phyloP scores from a whole-genome alignment of 1,139 yeast genomes.

The Nakaseomyces nivariensis region DNA sequence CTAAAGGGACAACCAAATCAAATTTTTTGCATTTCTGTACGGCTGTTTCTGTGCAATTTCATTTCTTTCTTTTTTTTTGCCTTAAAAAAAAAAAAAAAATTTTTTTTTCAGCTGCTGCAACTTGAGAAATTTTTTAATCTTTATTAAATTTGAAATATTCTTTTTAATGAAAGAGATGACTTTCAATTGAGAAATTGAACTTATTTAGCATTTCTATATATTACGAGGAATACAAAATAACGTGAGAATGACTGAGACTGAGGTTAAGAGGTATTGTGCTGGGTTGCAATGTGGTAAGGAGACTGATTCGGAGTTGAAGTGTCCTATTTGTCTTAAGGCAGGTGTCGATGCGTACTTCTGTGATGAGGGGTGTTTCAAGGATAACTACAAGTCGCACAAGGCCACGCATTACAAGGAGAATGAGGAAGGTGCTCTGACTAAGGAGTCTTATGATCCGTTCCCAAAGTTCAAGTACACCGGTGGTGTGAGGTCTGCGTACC shows the following conservation, averaged over 20 bases:
- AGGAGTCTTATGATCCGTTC: conserved; percentile 69
- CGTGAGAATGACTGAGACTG: conserved; percentile 23
- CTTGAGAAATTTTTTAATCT: too few species aligned
- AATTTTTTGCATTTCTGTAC: neutral
- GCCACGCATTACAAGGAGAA: conserved; percentile 38
- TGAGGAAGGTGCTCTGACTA: conserved; percentile 26
- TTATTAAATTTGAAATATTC: too few species aligned
- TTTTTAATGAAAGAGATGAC: too few species aligned
- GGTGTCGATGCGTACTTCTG: conserved; percentile 62
- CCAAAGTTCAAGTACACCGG: conserved; percentile 73
- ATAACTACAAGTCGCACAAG: conserved; percentile 57
- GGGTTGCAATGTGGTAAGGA: conserved; percentile 79
- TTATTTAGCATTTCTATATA: too few species aligned
- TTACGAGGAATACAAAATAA: too few species aligned
- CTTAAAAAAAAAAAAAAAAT: too few species aligned
- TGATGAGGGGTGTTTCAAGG: conserved; percentile 73
- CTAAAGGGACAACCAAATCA: neutral
- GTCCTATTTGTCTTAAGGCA: conserved; percentile 83
- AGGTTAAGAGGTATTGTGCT: conserved; percentile 36
- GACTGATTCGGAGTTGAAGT: conserved; percentile 66
- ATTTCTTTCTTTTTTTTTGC: too few species aligned
- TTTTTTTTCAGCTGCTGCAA: too few species aligned
- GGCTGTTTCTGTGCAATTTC: neutral
- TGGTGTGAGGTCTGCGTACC: conserved; percentile 65
- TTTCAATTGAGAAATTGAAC: neutral